These are phyloP conservation scores for Marasmius tenuissimus DNA, from an alignment of 1,284 basidiomycete genomes.

Conservation along the genomic window DNA sequence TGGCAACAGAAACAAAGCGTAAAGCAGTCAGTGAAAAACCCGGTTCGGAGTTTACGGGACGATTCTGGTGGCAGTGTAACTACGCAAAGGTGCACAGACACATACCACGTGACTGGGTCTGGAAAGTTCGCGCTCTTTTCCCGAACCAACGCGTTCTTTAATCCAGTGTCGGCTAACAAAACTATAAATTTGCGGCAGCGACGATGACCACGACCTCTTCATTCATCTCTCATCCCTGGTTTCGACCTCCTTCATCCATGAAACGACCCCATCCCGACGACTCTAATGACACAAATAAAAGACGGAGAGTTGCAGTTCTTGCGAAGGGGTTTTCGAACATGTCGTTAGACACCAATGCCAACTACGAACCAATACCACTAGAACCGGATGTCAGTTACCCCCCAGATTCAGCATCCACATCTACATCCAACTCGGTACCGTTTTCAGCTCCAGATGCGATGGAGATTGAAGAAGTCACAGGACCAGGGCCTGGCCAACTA, in stretches of 20 bases:
- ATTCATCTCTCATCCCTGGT: conserved; percentile 15
- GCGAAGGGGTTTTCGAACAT: conserved; percentile 61
- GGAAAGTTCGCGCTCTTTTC: neutral
- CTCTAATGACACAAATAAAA: neutral
- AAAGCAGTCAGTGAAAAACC: too few relatives aligned
- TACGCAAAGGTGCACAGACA: too few relatives aligned
- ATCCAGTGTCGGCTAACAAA: neutral
- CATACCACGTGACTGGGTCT: neutral
- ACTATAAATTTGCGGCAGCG: neutral
- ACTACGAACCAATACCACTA: neutral
- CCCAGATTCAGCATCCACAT: conserved; percentile 2
- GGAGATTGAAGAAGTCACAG: conserved; percentile 19
- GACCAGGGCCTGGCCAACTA: conserved; percentile 5
- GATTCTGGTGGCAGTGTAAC: conserved; percentile 9
- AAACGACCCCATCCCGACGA: conserved; percentile 12
- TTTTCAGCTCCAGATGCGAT: conserved; percentile 10
- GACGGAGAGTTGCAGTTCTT: conserved; percentile 44
- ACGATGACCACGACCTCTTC: neutral
- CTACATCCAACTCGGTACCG: conserved; percentile 10
- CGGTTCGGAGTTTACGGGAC: too few relatives aligned
- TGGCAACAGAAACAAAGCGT: too few relatives aligned
- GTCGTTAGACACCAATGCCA: conserved; percentile 27
- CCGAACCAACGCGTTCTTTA: neutral
- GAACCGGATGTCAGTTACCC: neutral
- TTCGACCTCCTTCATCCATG: conserved; percentile 10